These are phyloP conservation scores for Leishmania aethiopica DNA, from an alignment of 208 protist genomes.

Conservation along the genomic window DNA sequence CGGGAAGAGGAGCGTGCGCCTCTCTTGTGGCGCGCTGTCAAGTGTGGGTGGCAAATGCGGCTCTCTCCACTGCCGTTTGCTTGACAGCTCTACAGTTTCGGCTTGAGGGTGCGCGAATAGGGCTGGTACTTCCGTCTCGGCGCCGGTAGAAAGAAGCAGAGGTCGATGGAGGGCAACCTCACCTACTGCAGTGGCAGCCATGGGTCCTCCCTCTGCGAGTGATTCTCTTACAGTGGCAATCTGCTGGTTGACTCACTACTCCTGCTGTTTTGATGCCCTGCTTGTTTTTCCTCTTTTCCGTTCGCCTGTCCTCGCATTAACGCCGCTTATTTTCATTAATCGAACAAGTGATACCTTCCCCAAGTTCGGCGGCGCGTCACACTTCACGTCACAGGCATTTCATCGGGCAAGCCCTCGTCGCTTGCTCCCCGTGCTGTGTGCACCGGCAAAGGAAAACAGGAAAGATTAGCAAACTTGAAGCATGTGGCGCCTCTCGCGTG, in stretches of 20 bases:
- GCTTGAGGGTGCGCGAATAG: not conserved
- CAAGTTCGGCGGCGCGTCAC: not conserved
- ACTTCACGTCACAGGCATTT: constrained; percentile 1
- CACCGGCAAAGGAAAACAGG: not conserved
- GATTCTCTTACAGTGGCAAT: not conserved
- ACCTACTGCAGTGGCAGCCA: not conserved
- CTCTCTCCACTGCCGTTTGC: not conserved
- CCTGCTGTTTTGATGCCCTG: not conserved
- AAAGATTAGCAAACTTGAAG: not conserved
- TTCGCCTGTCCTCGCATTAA: not conserved
- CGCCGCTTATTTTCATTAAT: not conserved
- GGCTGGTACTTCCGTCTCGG: not conserved
- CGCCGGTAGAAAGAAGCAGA: not conserved
- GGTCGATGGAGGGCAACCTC: not conserved
- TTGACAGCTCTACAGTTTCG: not conserved
- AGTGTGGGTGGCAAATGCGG: not conserved
- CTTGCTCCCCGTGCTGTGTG: not conserved
- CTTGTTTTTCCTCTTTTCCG: not conserved
- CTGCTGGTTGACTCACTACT: not conserved
- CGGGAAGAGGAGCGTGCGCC: not conserved
- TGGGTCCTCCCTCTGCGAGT: not conserved
- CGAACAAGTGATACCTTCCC: not conserved
- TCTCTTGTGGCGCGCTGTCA: not conserved
- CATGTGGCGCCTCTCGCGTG: constrained; percentile 25
- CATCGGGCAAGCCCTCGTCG: not conserved